Percentiles rank a stretch among this genome's conserved stretches.
Evolutionary conservation across 768 basidiomycete genomes (phyloP).

Genomic region (Lentinula raphanica): DNA sequence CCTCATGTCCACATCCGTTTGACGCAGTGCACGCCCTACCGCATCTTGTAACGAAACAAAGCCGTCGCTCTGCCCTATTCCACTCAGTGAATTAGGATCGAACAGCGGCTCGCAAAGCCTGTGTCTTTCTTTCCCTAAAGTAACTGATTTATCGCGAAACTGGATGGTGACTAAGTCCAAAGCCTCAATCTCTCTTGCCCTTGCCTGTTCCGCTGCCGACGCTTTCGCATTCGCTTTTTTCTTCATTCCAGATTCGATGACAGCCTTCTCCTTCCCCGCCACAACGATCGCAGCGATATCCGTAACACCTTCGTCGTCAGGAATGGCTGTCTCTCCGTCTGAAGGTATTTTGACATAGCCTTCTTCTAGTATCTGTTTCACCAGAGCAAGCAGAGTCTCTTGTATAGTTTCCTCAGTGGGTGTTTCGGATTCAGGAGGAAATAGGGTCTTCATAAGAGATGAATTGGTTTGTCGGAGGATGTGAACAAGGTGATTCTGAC

Average conservation of each 20-base stretch:
- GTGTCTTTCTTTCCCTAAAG: constrained; percentile 84
- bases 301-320: constrained; percentile 80
- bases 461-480: constrained; percentile 61
- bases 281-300: constrained; percentile 89
- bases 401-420: constrained; percentile 43
- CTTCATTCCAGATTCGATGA: constrained; percentile 82
- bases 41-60: constrained; percentile 55
- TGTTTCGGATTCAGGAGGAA: constrained; percentile 40
- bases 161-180: constrained; percentile 75
- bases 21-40: constrained; percentile 56
- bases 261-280: constrained; percentile 85
- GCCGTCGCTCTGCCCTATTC: constrained; percentile 15
- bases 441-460: constrained; percentile 51
- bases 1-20: constrained; percentile 60
- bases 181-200: constrained; percentile 77
- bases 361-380: constrained; percentile 54
- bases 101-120: constrained; percentile 89
- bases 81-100: constrained; percentile 55
- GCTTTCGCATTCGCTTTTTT: constrained; percentile 68
- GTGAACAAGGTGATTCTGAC: constrained; percentile 71
- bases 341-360: constrained; percentile 71
- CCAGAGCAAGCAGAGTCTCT: constrained; percentile 55
- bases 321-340: constrained; percentile 59
- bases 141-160: constrained; percentile 66
- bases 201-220: constrained; percentile 73